These are phyloP conservation scores for Trichoderma koningiopsis DNA, from an alignment of 2,329 filamentous ascomycete species.

Conservation along the genomic window DNA sequence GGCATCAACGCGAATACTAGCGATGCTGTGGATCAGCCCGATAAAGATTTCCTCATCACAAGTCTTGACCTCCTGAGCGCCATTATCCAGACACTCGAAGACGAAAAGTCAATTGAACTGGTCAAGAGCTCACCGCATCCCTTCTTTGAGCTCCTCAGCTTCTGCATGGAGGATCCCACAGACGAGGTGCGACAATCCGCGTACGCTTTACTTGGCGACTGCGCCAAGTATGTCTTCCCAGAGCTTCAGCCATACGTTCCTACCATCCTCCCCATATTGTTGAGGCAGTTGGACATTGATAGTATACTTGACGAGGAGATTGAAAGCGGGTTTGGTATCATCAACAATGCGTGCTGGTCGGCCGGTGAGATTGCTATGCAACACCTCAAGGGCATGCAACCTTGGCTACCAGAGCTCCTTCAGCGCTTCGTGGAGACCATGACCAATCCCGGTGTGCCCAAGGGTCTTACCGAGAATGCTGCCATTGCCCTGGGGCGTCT, in stretches of 20 bases:
- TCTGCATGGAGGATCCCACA: slow-evolving; percentile 88
- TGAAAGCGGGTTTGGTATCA: slow-evolving; percentile 83
- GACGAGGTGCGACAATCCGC: slow-evolving; percentile 96
- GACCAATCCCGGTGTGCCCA: slow-evolving; percentile 79
- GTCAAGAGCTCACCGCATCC: slow-evolving; percentile 74
- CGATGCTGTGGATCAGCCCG: slow-evolving; percentile 71
- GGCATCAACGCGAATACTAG: slow-evolving; percentile 71
- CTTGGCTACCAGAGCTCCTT: slow-evolving; percentile 76
- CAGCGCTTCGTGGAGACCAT: slow-evolving; percentile 80
- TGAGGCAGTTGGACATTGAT: slow-evolving; percentile 84
- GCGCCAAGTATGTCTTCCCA: slow-evolving; percentile 86
- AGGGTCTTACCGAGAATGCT: slow-evolving; percentile 88
- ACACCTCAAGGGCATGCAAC: slow-evolving; percentile 71
- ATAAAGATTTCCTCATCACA: slow-evolving; percentile 96
- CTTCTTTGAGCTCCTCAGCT: slow-evolving; percentile 86
- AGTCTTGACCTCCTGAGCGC: slow-evolving; percentile 91
- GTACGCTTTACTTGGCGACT: slow-evolving; percentile 92
- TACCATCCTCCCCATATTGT: slow-evolving; percentile 75
- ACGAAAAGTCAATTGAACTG: slow-evolving; percentile 72
- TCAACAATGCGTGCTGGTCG: slow-evolving; percentile 99
- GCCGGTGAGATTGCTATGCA: slow-evolving; percentile 88
- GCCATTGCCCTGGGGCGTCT: slow-evolving; percentile 89
- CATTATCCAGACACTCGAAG: slow-evolving; percentile 85
- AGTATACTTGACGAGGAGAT: slow-evolving; percentile 75
- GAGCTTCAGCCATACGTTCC: slow-evolving; percentile 75